Evolutionary conservation across 305 asterid species (phyloP), one percentile per base, ranked within the genome.

Genomic region (Fraxinus ornus): DNA sequence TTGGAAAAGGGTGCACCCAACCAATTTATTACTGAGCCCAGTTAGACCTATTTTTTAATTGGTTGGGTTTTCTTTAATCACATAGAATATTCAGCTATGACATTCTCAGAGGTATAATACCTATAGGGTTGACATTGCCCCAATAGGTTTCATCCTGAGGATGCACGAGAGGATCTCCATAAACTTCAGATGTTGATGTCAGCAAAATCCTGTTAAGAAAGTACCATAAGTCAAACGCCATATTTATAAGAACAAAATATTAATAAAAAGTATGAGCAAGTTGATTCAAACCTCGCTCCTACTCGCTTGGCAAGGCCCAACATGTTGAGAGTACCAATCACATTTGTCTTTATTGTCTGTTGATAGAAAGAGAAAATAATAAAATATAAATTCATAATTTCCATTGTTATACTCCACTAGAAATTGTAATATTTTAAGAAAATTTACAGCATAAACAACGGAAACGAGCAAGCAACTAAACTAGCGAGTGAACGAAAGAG

Each of bases 281-380:
- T 7, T 8, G 83, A 47, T 75, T 37, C 83, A 36, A 79, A 94
- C 99, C 99, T 93, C 52, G 99, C 99, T 60, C 99, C 99, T 4
- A 94, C 97, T 79, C 99, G 91, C 93, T 97, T 97, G 83, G 98
- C 99, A 86, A 97, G 98, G 72, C 98, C 99, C 94, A 97, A 85
- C 98, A 97, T 97, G 93, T 94, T 95, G 19, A 97, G 84, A 5
- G 99, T 97, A 88, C 99, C 98, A 66, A 97, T 94, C 1, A 97
- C 99, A 81, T 92, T 97, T n/a, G 99, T 94, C 94, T 97, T 97
- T 41, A 93, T 97, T 7, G 98, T 97, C 99, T 97, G 92, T 76
- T 30, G 60, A 49, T 49, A 33, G 47, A 22, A 32, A 49, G 44
- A 62, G 55, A 39, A 15, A 41, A 28, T 22, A 35, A 76, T 1